Base-by-base conservation (phyloP, 2,329 filamentous ascomycete species). In the Talaromyces sp. region DNA sequence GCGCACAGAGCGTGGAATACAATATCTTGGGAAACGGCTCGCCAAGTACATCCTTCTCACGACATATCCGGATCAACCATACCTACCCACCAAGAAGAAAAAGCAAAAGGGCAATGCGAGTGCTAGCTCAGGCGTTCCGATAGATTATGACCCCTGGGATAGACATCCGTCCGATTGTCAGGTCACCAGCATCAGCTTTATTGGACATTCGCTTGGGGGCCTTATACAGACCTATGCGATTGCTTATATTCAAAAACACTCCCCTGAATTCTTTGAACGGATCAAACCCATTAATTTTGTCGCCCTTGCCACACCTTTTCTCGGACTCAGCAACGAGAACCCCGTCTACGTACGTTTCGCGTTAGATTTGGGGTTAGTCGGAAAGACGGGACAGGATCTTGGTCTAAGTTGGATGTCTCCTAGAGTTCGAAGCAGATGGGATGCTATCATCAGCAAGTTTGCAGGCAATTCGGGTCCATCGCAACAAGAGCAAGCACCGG, bases 341-440 rank as follows among this genome's bases (percentile, higher is more conserved):
- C 95, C 95, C 0, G 84, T 98, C 64, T 99, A 99, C 75, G 91
- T 99, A 77, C 96, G 93, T 73, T 98, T 99, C 76, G 95, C 95
- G 0, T 82, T 99, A 3, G 95, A 99, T 75, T 96, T 98, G 79
- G 95, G 95, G 0, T 84, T 99, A 1, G 94, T 99, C 14, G 95
- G 95, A n/a, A 87, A 94, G 62, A 97, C 95, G 2, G 95, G 95
- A 8, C 92, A 98, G 76, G 95, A 99, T 79, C 84, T 99, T 9
- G 95, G 95, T 24, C 81, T 99, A 67, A 97, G 93, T 0, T 99
- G 95, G 95, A 87, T 92, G 72, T 89, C 94, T 14, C 94, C 94
- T 0, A 85, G 96, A 72, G 90, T 91, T 19, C 86, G 90, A 72
- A 95, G 89, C 75, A 92, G 93, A 57, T 97, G 93, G 93, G 90